Percentiles rank a stretch among this genome's conserved stretches.
phyloP scores from a whole-genome alignment of 1,284 basidiomycete genomes.

The Cystobasidium pallidum region DNA sequence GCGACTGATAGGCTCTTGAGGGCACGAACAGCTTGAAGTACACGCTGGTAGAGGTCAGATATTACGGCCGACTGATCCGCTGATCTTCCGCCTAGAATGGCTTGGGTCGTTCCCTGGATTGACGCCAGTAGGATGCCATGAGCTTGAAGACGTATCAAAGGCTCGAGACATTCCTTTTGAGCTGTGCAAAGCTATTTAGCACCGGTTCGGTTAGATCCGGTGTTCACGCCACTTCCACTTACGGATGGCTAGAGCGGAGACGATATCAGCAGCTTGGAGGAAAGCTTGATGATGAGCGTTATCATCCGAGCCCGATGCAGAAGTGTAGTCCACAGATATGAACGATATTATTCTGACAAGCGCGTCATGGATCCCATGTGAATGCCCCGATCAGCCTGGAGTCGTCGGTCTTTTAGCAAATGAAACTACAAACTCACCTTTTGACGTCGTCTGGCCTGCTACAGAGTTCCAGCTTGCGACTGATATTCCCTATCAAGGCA shows the following conservation, averaged over 20 bases:
- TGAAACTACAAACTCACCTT: conserved; percentile 2
- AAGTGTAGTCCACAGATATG: neutral
- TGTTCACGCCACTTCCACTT: conserved; percentile 6
- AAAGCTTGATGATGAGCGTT: conserved; percentile 1
- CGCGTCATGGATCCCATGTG: neutral
- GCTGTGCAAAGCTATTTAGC: conserved; percentile 3
- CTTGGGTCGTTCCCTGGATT: neutral
- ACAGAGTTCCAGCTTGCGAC: conserved; percentile 27
- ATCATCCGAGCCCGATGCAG: neutral
- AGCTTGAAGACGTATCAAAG: conserved; percentile 13
- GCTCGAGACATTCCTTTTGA: conserved; percentile 24
- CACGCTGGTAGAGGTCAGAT: neutral
- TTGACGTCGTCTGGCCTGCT: conserved; percentile 3
- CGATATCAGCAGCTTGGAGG: conserved; percentile 19
- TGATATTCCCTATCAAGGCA: conserved; percentile 35
- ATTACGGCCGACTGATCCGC: neutral
- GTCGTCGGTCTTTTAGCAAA: neutral
- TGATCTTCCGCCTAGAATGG: neutral
- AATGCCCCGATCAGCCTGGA: conserved; percentile 12
- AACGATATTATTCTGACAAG: neutral
- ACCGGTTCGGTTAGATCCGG: neutral
- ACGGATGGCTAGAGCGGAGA: conserved; percentile 31
- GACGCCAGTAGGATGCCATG: conserved; percentile 9
- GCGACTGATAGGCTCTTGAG: conserved; percentile 49
- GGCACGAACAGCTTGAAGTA: conserved; percentile 40